Base-by-base conservation (phyloP, 495 filamentous ascomycete genomes). In the Lentithecium fluviatile region DNA sequence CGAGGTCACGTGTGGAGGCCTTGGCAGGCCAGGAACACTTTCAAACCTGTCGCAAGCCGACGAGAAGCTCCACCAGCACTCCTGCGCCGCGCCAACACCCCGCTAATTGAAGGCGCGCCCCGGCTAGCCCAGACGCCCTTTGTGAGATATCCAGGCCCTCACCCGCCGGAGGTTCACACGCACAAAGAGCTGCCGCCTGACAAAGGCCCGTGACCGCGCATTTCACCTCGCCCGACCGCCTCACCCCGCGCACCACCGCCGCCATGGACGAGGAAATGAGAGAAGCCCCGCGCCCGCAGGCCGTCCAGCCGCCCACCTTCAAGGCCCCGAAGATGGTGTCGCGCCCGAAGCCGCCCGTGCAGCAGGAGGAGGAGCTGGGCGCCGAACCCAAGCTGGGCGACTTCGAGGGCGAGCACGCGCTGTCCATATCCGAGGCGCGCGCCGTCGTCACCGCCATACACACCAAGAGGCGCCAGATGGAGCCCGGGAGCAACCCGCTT, bases 381-480 rank as follows among this genome's bases (percentile, higher is more conserved):
- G 80, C 84, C 5, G 84, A 86, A 36, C 84, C 97, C 55, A 85
- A 83, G 67, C 88, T 98, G 25, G 94, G 94, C 74, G 93, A 96
- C 66, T 96, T 97, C 75, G 82, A 91, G 64, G 79, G 90, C 70
- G 90, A 91, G 36, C 89, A 91, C 65, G 89, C 89, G 2, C 80
- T 98, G 52, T 93, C 90, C 32, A 79, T 96, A 29, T 91, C 88
- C 12, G 94, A 96, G 71, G 92, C 93, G n/a, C 82, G 90, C 59
- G 81, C 96, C 36, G 85, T 97, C 65, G 90, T 97, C 64, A 89
- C 89, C 70, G 91, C 90, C 46, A 84, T 96, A 25, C 80, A 95
- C 53, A 80, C 88, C 40, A 89, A 87, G 73, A 80, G 88, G n/a
- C 77, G 78, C 57, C 80, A 81, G 55, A 81, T 83, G 62, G 77